A percentile compares a stretch with the other conserved stretches of the same genome.
phyloP scores from a whole-genome alignment of 805 yeast genomes.

The Hanseniaspora mollemarum region DNA sequence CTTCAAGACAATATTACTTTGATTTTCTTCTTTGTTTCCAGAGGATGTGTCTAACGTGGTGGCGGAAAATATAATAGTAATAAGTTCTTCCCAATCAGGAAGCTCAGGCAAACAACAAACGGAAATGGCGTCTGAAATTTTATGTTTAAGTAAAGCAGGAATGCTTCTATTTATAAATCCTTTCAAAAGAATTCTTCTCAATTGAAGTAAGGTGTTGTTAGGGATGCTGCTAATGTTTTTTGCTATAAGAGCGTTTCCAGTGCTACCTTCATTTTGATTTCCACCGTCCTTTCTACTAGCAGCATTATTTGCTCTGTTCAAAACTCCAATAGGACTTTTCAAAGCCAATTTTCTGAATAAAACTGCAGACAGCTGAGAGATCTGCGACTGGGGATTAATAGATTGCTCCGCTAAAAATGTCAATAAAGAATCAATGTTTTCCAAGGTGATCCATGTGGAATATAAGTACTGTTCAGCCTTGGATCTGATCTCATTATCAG shows the following conservation, averaged over 20 bases:
- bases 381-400: slow-evolving; percentile 45
- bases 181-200: slow-evolving; percentile 52
- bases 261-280: neutral
- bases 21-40: neutral
- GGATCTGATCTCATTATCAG: slow-evolving; percentile 64
- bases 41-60: slow-evolving; percentile 27
- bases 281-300: slow-evolving; percentile 46
- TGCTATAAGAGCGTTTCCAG: slow-evolving; percentile 51
- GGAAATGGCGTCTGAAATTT: slow-evolving; percentile 85
- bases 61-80: slow-evolving; percentile 65
- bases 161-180: slow-evolving; percentile 64
- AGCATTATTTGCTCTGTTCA: slow-evolving; percentile 33
- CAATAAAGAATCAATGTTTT: slow-evolving; percentile 57
- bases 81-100: slow-evolving; percentile 62
- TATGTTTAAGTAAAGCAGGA: slow-evolving; percentile 67
- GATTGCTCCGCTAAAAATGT: slow-evolving; percentile 76
- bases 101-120: slow-evolving; percentile 70
- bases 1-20: slow-evolving; percentile 47
- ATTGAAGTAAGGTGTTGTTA: slow-evolving; percentile 45
- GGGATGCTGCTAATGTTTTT: slow-evolving; percentile 65
- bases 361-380: slow-evolving; percentile 70
- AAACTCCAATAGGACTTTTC: slow-evolving; percentile 50
- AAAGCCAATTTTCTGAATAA: slow-evolving; percentile 77
- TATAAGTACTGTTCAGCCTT: slow-evolving; percentile 67
- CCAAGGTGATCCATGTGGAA: slow-evolving; percentile 60